Conservation (phyloP, 2,329 filamentous ascomycete genomes). For the Ophiocordyceps australis region DNA sequence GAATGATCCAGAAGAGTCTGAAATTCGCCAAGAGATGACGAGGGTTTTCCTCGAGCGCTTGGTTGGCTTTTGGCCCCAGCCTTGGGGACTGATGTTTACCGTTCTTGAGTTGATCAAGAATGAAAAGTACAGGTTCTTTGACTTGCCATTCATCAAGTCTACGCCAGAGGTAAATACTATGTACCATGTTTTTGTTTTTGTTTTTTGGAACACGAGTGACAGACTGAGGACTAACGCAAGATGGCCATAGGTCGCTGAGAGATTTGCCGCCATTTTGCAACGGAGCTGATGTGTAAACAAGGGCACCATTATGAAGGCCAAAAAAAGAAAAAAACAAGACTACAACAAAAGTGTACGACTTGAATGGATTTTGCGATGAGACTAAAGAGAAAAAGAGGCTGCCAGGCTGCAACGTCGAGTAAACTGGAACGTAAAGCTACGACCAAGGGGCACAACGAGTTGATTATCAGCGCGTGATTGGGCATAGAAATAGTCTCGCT, state of each 20-base stretch:
- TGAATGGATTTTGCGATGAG: too few relatives aligned
- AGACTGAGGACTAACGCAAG: slow-evolving; percentile 3
- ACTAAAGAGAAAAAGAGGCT: too few relatives aligned
- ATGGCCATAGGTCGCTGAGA: slow-evolving; percentile 14
- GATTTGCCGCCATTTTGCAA: slow-evolving; percentile 16
- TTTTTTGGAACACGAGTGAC: too few relatives aligned
- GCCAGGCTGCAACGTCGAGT: too few relatives aligned
- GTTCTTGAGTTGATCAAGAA: slow-evolving; percentile 85
- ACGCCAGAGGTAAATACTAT: slow-evolving; percentile 56
- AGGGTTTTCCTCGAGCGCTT: slow-evolving; percentile 77
- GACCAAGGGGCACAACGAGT: too few relatives aligned
- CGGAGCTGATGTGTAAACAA: slow-evolving; percentile 10
- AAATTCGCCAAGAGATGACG: slow-evolving; percentile 80
- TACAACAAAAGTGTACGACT: too few relatives aligned
- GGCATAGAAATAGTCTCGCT: slow-evolving; percentile 6
- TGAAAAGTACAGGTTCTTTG: slow-evolving; percentile 79
- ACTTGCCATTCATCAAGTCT: slow-evolving; percentile 78
- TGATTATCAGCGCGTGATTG: slow-evolving; percentile 1
- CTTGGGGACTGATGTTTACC: slow-evolving; percentile 85
- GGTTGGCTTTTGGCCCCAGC: slow-evolving; percentile 78
- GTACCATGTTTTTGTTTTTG: too few relatives aligned
- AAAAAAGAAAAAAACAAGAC: too few relatives aligned
- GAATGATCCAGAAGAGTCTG: slow-evolving; percentile 55
- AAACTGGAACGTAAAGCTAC: too few relatives aligned
- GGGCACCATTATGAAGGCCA: too few relatives aligned